phyloP scores from a whole-genome alignment of 2,329 filamentous ascomycete genomes.

The Paecilomyces dactylethromorphus region DNA sequence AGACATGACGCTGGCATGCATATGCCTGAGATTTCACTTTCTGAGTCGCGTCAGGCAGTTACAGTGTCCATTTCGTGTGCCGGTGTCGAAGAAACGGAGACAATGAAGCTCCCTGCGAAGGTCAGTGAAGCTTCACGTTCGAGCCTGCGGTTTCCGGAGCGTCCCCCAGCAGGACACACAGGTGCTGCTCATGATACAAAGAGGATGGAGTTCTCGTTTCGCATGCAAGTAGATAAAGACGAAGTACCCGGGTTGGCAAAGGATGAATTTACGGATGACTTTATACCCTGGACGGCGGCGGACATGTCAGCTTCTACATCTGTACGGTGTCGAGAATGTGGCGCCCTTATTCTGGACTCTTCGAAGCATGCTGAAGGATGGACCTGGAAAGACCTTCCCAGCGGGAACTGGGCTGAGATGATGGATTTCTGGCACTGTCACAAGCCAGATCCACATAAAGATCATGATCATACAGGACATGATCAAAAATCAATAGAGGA shows the following conservation, averaged over 20 bases:
- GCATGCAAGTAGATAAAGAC: constrained; percentile 45
- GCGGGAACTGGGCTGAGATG: constrained; percentile 98
- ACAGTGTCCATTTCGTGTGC: constrained; percentile 28
- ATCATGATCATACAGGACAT: constrained; percentile 34
- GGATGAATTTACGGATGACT: constrained; percentile 23
- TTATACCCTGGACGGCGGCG: constrained; percentile 32
- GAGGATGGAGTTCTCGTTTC: constrained; percentile 46
- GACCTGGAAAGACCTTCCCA: constrained; percentile 86
- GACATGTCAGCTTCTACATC: constrained; percentile 26
- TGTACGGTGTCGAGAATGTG: constrained; percentile 34
- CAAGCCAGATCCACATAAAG: constrained; percentile 60
- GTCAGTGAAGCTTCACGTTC: constrained; percentile 22
- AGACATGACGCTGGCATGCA: constrained; percentile 1
- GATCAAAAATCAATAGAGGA: constrained; percentile 26
- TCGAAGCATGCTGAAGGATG: constrained; percentile 24
- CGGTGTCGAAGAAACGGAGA: constrained; percentile 19
- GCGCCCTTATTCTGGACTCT: constrained; percentile 19
- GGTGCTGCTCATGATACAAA: background rate
- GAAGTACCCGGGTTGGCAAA: constrained; percentile 8
- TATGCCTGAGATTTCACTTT: constrained; percentile 20
- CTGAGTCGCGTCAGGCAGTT: constrained; percentile 27
- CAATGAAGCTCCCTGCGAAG: constrained; percentile 44
- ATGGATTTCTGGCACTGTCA: constrained; percentile 99
- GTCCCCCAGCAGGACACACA: background rate
- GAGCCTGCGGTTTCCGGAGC: constrained; percentile 10